Base-by-base conservation (phyloP, 768 basidiomycete species). In the Lactarius hatsudake region DNA sequence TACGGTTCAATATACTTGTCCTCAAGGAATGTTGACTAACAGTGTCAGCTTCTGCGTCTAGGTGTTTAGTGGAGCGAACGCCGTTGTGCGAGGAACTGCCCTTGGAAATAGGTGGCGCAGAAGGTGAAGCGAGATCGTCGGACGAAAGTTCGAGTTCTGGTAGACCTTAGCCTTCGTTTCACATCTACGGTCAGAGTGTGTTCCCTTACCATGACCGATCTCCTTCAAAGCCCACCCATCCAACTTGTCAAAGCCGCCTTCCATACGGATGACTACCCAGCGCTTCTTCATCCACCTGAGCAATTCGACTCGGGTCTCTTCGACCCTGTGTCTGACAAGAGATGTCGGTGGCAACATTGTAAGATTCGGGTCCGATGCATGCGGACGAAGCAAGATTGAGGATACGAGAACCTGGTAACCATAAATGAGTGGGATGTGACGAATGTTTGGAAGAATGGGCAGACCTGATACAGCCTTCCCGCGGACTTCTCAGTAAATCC, bases 181-280 rank as follows among this genome's bases (percentile, higher is more conserved):
- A 43, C 54, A 28, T 48, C 23, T 68, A 42, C 68, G 40, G 48
- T 57, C 60, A 40, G 10, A 63, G 18, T n/a, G 17, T 38, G 30
- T 13, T 38, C 18, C 81, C 90, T 72, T 69, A 92, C 93, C 84
- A 72, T 90, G 86, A 51, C 86, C 84, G 48, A 98, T 93, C 73
- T 98, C 96, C 74, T 93, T 89, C 62, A 96, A 75, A 0, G 90
- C 87, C 93, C 94, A 97, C 5, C 82, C 83, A 59, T 96, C 93
- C n/a, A 98, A 81, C 5, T 78, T 74, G 60, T 90, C 88, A 72
- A 98, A 96, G 0, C 91, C 93, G n/a, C 86, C 85, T 60, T 87
- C 86, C 59, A 89, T 86, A 15, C 89, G 82, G 34, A 94, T 84
- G 15, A 80, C 82, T 55, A 89, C 73, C 94, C 93, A 97, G 5